Evolutionary conservation across 75 land plant genomes (phyloP).

Genomic region (Adiantum capillusveneris): DNA sequence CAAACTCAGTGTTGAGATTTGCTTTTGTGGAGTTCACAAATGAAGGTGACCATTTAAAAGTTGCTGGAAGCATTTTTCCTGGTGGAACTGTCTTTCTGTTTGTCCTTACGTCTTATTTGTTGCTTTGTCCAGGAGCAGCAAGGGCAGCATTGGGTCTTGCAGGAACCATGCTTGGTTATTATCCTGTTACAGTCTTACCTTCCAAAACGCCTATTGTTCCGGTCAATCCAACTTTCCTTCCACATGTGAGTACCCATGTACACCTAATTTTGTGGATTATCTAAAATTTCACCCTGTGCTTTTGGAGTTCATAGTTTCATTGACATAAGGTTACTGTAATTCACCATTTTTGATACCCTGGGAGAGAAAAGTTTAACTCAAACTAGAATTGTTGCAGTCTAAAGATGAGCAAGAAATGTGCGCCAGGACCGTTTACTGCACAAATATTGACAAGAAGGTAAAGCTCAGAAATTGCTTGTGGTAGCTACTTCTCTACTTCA

Average conservation of each 20-base stretch:
- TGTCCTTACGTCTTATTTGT: too few relatives aligned
- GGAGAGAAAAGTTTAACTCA: too few relatives aligned
- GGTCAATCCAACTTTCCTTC: slow-evolving; percentile 88
- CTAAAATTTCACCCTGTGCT: too few relatives aligned
- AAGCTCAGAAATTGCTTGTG: too few relatives aligned
- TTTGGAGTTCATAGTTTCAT: too few relatives aligned
- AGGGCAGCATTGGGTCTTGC: slow-evolving; percentile 73
- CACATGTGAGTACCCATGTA: slow-evolving; percentile 70
- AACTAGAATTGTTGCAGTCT: slow-evolving; percentile 34
- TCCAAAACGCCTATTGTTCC: slow-evolving; percentile 97
- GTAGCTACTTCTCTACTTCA: too few relatives aligned
- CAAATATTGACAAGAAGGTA: slow-evolving; percentile 69
- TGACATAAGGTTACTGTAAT: too few relatives aligned
- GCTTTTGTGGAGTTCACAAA: slow-evolving; percentile 44
- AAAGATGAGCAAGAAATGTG: slow-evolving; percentile 66
- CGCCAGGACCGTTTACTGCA: slow-evolving; percentile 54
- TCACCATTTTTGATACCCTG: slow-evolving; percentile 1
- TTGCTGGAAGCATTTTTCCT: too few relatives aligned
- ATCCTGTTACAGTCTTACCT: slow-evolving; percentile 93
- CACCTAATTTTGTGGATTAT: too few relatives aligned
- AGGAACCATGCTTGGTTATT: slow-evolving; percentile 94
- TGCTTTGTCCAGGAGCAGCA: slow-evolving; percentile 83
- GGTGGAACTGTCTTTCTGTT: too few relatives aligned
- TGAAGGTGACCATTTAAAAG: slow-evolving; percentile 22
- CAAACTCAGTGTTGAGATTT: slow-evolving; percentile 51